Evolutionary conservation across 345 rosid species (phyloP).

Genomic region (Dimocarpus longan): DNA sequence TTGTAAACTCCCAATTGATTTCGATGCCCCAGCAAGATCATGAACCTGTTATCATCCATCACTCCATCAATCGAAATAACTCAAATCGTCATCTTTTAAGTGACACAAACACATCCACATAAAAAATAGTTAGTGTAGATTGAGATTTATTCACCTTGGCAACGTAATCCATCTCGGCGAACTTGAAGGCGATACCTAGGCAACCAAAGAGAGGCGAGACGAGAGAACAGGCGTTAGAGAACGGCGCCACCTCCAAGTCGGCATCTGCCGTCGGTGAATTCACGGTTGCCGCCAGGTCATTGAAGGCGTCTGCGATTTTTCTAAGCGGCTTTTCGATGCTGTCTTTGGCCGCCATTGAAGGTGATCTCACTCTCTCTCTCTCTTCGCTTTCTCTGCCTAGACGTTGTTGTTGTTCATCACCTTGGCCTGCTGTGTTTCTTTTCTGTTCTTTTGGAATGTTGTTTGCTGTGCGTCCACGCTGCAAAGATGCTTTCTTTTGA

Average conservation of each 20-base stretch:
- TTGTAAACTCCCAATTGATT: constrained; percentile 55
- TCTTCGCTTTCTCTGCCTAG: constrained; percentile 8
- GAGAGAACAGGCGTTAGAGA: constrained; percentile 83
- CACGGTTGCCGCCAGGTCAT: constrained; percentile 51
- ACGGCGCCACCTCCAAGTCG: constrained; percentile 64
- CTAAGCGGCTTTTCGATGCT: constrained; percentile 52
- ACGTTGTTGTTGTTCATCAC: not conserved
- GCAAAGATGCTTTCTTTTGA: no score
- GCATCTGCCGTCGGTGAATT: constrained; percentile 42
- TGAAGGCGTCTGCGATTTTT: constrained; percentile 68
- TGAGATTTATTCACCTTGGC: constrained; percentile 60
- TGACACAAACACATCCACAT: not conserved
- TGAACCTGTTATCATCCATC: constrained; percentile 52
- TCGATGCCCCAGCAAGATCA: constrained; percentile 76
- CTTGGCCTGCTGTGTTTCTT: no score
- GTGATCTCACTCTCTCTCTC: not conserved
- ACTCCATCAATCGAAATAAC: not conserved
- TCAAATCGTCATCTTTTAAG: not conserved
- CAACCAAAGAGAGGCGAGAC: constrained; percentile 95
- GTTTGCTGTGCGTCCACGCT: no score
- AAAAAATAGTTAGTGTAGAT: no score
- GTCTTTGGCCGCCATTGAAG: constrained; percentile 41
- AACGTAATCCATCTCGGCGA: constrained; percentile 95
- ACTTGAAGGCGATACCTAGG: constrained; percentile 93
- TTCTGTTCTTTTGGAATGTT: no score